Base-by-base conservation (phyloP, 495 filamentous ascomycete genomes). In the Aspergillus haitiensis region DNA sequence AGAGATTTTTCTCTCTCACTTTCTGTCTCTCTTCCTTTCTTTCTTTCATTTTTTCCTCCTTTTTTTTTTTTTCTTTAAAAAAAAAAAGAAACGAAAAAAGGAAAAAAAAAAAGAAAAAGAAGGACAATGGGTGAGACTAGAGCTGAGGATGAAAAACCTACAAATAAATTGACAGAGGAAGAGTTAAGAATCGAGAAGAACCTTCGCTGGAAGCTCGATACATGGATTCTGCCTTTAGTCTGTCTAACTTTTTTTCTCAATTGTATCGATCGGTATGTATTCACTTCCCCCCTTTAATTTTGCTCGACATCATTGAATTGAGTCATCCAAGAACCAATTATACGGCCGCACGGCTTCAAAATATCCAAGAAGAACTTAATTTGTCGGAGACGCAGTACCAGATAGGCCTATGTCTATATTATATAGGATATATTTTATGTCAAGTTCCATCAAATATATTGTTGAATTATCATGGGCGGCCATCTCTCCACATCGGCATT, bases 401-500 rank as follows among this genome's bases (percentile, higher is more conserved):
- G 52, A 67, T 68, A 2, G 69, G 67, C 10, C 48, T 78, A 10
- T 67, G 61, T n/a, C 68, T 78, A 57, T 72, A 79, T 8, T 79
- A 79, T 49, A 71, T 78, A 16, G 74, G 74, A 5, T 79, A 76
- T 54, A 68, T 80, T 18, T 39, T 72, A 15, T 70, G 66, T 33
- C 71, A 74, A 61, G 62, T 42, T 6, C 82, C 82, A 0, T 82
- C 79, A 10, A 81, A 82, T 59, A 60, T 81, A 34, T 58, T 83
- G 49, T 72, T 84, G 33, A 79, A 81, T 66, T 74, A 78, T 54
- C 70, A 71, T 21, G 65, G 61, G 16, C 55, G 67, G 34, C 74
- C 74, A 5, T 66, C 67, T 6, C 56, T 73, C 12, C 73, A 75
- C 35, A 56, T 75, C 32, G 65, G 67, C 15, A 61, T 66, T 51